Evolutionary conservation across 768 basidiomycete species (phyloP), one percentile per base, ranked within the genome.

Genomic region (Sporobolomyces phaffii): DNA sequence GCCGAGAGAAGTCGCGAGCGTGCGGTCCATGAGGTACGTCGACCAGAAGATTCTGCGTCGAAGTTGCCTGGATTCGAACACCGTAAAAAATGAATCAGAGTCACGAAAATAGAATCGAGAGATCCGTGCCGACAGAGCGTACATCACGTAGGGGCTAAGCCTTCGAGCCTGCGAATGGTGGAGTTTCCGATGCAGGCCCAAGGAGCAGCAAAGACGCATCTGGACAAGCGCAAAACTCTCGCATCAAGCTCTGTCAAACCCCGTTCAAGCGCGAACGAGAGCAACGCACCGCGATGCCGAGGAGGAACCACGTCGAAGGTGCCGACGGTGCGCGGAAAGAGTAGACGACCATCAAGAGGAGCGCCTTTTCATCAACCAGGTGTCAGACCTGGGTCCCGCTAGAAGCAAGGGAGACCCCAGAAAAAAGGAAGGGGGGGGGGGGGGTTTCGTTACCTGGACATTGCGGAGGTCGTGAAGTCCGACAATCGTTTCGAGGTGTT

Each of bases 21-120:
- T 63, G 6, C 74, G 63, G 44, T 75, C 75, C 20, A 75, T 58
- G 0, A 66, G 65, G 47, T 67, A 76, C 60, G 66, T 60, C 0
- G 73, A 68, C 75, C 75, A 76, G 59, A 75, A 76, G 31, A 75
- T 72, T 7, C 76, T 54, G 44, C 73, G 71, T 14, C 70, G 70
- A 5, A 71, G 65, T 40, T 74, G 65, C n/a, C 72, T 70, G 41
- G 54, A 64, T 68, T 38, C 45, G 47, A 58, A 26, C 17, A 22
- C 44, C 18, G 9, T 45, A 22, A 20, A n/a, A n/a, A n/a, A n/a
- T n/a, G n/a, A n/a, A n/a, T n/a, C n/a, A n/a, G n/a, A n/a, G n/a
- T n/a, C n/a, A n/a, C n/a, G n/a, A n/a, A n/a, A n/a, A n/a, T n/a
- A n/a, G n/a, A n/a, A n/a, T n/a, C n/a, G n/a, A n/a, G n/a, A n/a